Conservation (phyloP, 2,329 filamentous ascomycete genomes). For the Pleomassaria siparia region DNA sequence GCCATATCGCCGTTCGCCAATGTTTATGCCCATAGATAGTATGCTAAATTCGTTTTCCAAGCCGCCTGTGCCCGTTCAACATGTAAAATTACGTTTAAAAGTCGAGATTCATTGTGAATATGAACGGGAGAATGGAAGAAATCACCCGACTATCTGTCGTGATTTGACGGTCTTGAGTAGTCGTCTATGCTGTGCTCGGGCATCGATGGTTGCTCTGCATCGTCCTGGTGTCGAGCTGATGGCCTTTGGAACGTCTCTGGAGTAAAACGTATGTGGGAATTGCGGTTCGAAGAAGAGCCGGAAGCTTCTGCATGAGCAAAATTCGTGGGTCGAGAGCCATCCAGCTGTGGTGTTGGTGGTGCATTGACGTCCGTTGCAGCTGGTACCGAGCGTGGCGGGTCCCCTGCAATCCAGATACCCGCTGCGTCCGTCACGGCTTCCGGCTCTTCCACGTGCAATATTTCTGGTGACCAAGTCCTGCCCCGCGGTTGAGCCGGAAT, state of each 20-base stretch:
- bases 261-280: slow-evolving; percentile 28
- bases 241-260: slow-evolving; percentile 20
- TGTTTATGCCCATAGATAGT: slow-evolving; percentile 24
- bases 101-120: neutral
- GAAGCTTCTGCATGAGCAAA: slow-evolving; percentile 1
- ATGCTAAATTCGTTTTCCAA: slow-evolving; percentile 13
- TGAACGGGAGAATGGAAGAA: neutral
- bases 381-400: slow-evolving; percentile 17
- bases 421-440: slow-evolving; percentile 14
- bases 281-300: slow-evolving; percentile 12
- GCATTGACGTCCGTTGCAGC: slow-evolving; percentile 1
- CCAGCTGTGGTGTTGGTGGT: slow-evolving; percentile 16
- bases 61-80: slow-evolving; percentile 5
- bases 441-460: slow-evolving; percentile 25
- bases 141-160: slow-evolving; percentile 29
- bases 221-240: slow-evolving; percentile 12
- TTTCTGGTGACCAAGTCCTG: slow-evolving; percentile 56
- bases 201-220: neutral
- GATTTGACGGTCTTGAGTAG: slow-evolving; percentile 25
- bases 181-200: neutral
- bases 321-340: slow-evolving; percentile 2
- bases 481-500: slow-evolving; percentile 61
- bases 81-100: neutral
- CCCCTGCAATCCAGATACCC: slow-evolving; percentile 15
- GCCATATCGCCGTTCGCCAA: slow-evolving; percentile 1